Conservation (phyloP, 805 yeast genomes). For the Myxozyma geophila region DNA sequence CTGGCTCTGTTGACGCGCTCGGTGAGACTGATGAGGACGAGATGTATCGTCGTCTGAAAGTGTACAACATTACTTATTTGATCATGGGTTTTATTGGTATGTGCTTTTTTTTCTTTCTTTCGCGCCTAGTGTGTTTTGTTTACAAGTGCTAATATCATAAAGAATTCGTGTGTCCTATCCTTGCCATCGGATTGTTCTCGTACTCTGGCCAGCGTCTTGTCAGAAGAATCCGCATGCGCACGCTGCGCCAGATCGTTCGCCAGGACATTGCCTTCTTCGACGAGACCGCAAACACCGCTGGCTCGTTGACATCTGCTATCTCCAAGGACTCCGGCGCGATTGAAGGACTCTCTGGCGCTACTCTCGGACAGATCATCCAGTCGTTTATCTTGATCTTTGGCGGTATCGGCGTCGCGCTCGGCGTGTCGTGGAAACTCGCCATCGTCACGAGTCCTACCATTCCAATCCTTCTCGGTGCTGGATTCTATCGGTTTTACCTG, state of each 20-base stretch:
- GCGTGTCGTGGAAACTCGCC: constrained; percentile 49
- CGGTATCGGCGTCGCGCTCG: constrained; percentile 49
- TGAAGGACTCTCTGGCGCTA: constrained; percentile 42
- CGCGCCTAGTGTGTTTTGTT: constrained; percentile 43
- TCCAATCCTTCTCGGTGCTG: constrained; percentile 48
- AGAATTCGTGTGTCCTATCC: constrained; percentile 38
- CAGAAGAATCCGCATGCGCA: constrained; percentile 39
- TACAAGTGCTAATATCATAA: constrained; percentile 23
- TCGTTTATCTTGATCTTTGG: constrained; percentile 47
- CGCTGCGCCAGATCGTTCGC: constrained; percentile 39
- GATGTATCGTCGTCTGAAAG: constrained; percentile 47
- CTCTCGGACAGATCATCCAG: constrained; percentile 40
- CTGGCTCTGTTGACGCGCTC: constrained; percentile 44
- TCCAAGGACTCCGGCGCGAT: constrained; percentile 43
- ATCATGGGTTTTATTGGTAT: constrained; percentile 48
- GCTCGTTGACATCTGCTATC: constrained; percentile 39
- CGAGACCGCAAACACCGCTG: constrained; percentile 39
- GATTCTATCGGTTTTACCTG: constrained; percentile 48
- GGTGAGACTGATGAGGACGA: constrained; percentile 40
- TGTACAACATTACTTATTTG: constrained; percentile 48
- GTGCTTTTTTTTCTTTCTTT: constrained; percentile 43
- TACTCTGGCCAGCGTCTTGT: constrained; percentile 39
- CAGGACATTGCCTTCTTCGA: constrained; percentile 43
- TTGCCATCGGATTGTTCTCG: constrained; percentile 34
- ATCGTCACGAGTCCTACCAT: constrained; percentile 48